phyloP scores from a whole-genome alignment of 164 flowering plant species.

The Stephania yunnanensis region DNA sequence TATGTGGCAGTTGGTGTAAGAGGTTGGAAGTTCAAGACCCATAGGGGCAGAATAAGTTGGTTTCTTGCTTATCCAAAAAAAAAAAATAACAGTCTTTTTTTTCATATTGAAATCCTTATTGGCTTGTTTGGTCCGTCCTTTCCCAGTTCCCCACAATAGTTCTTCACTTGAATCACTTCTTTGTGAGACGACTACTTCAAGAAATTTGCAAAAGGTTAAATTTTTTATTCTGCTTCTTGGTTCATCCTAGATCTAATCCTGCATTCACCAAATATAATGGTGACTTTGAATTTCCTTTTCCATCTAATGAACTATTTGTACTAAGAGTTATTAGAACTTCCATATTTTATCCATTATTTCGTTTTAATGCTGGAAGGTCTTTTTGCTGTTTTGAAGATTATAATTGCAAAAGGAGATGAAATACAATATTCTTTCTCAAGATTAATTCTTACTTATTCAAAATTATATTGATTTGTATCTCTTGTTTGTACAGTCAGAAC shows the following conservation, averaged over 20 bases:
- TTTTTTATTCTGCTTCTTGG: background rate
- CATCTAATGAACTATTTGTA: background rate
- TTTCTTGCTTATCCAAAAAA: no score
- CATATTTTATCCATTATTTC: background rate
- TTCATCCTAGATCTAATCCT: constrained; percentile 1
- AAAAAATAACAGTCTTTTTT: no score
- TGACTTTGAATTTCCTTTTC: background rate
- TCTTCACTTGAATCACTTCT: background rate
- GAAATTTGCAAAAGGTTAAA: background rate
- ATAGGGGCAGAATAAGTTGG: no score
- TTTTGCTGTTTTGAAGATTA: constrained; percentile 3
- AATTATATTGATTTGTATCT: constrained; percentile 11
- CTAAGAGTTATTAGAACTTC: background rate
- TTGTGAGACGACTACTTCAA: background rate
- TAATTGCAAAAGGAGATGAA: background rate
- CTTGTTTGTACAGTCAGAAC: constrained; percentile 63
- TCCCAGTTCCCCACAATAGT: no score
- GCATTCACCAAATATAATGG: background rate
- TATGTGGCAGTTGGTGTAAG: no score
- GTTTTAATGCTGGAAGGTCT: background rate
- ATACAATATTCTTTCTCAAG: background rate
- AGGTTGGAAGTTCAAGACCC: no score
- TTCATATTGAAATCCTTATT: no score
- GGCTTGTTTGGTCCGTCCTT: no score
- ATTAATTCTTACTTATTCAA: background rate